phyloP scores from a whole-genome alignment of 768 basidiomycete species.

The Mycena chlorophos region DNA sequence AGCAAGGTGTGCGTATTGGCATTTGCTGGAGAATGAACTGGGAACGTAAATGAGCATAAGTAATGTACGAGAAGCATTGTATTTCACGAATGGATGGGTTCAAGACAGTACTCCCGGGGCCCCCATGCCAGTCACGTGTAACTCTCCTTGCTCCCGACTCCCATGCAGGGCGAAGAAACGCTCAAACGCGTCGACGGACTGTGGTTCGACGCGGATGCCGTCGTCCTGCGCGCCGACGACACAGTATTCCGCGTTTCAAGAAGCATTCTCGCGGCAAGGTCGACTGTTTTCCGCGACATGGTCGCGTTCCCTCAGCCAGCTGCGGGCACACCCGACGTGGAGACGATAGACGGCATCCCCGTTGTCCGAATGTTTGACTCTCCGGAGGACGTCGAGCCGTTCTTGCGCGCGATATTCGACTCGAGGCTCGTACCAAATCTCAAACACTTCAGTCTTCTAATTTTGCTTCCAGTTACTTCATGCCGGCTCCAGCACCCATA shows the following conservation, averaged over 20 bases:
- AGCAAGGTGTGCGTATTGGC: no score
- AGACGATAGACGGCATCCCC: background rate
- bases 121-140: no score
- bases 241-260: conserved; percentile 14
- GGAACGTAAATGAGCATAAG: no score
- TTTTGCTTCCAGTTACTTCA: background rate
- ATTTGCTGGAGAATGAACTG: no score
- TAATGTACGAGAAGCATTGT: no score
- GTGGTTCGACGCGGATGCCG: conserved; percentile 17
- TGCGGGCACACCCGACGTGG: background rate
- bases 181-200: conserved; percentile 9
- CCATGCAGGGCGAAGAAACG: background rate
- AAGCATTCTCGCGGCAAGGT: conserved; percentile 10
- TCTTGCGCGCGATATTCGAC: background rate
- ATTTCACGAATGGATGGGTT: no score
- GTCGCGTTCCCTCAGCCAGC: conserved; percentile 9
- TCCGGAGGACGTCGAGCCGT: background rate
- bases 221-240: conserved; percentile 12
- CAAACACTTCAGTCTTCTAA: background rate
- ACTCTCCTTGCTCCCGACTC: background rate
- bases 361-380: background rate
- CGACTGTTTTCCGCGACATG: conserved; percentile 20
- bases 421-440: background rate
- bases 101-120: no score
- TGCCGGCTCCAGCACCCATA: background rate